These are phyloP conservation scores for Candida sp. DNA, from an alignment of 1,139 yeast species.

Conservation along the genomic window DNA sequence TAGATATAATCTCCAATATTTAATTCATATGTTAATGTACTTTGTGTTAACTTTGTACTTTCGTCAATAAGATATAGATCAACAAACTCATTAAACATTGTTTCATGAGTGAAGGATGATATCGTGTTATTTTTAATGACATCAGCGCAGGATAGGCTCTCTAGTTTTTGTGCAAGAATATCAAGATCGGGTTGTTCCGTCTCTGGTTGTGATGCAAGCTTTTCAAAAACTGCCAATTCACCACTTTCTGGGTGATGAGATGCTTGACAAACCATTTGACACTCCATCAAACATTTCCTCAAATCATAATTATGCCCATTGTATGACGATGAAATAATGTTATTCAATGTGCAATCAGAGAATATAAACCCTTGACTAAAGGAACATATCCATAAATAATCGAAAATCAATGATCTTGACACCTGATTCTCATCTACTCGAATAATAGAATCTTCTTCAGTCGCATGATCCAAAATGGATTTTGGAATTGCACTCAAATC, in stretches of 20 bases:
- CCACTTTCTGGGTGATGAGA: not conserved
- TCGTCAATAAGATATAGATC: constrained; percentile 28
- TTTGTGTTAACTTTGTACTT: constrained; percentile 16
- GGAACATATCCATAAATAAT: constrained; percentile 41
- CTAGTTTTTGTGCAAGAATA: constrained; percentile 17
- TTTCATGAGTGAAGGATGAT: constrained; percentile 38
- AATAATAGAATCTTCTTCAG: constrained; percentile 36
- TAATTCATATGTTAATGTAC: constrained; percentile 31
- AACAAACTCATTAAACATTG: constrained; percentile 33
- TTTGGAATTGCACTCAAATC: constrained; percentile 54
- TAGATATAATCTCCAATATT: constrained; percentile 23
- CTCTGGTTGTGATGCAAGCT: not conserved
- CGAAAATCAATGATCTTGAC: constrained; percentile 18
- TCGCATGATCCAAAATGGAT: constrained; percentile 44
- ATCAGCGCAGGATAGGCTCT: constrained; percentile 38
- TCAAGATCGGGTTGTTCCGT: constrained; percentile 4
- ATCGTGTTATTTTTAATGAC: constrained; percentile 23
- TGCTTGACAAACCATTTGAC: constrained; percentile 55
- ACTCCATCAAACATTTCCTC: constrained; percentile 48
- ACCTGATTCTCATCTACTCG: constrained; percentile 19
- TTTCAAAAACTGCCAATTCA: not conserved
- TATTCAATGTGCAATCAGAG: constrained; percentile 24
- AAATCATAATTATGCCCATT: constrained; percentile 43
- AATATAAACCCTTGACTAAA: constrained; percentile 36
- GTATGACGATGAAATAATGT: constrained; percentile 21